Percentiles rank a stretch among this genome's conserved stretches.
phyloP scores from a whole-genome alignment of 768 basidiomycete genomes.

The Boletus sensibilis region DNA sequence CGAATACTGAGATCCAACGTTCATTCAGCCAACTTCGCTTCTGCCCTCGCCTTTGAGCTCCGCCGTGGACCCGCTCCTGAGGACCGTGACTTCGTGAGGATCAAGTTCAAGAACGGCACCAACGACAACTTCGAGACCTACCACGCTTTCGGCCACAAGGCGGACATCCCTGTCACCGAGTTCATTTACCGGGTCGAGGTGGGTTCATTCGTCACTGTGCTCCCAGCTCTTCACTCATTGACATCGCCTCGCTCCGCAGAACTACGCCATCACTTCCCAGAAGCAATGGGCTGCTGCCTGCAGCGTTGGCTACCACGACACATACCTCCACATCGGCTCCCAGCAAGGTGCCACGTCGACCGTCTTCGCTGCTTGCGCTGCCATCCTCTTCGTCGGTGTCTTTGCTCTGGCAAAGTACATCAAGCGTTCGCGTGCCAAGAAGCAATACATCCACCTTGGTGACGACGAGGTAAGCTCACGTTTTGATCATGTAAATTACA shows the following conservation, averaged over 20 bases:
- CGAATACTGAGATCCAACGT: constrained; percentile 11
- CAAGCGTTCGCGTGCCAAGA: constrained; percentile 35
- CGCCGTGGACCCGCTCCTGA: constrained; percentile 74
- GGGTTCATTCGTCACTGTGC: constrained; percentile 12
- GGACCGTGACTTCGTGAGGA: constrained; percentile 75
- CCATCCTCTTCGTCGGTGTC: constrained; percentile 36
- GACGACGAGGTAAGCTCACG: constrained; percentile 37
- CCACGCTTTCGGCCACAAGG: constrained; percentile 70
- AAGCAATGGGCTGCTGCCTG: constrained; percentile 46
- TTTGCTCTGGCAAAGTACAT: constrained; percentile 36
- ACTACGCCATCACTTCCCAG: constrained; percentile 45
- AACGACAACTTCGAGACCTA: constrained; percentile 57
- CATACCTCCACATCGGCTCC: constrained; percentile 33
- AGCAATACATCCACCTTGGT: constrained; percentile 36
- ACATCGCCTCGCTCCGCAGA: constrained; percentile 26
- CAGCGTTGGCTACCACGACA: constrained; percentile 32
- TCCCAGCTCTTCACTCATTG: neutral
- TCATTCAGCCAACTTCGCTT: constrained; percentile 62
- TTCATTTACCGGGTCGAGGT: constrained; percentile 85
- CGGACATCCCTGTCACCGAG: constrained; percentile 79
- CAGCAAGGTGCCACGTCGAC: constrained; percentile 33
- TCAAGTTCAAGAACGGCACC: constrained; percentile 87
- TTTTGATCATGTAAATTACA: neutral
- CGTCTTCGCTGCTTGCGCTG: constrained; percentile 35
- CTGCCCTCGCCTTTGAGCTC: constrained; percentile 76